Base-by-base conservation (phyloP, 2,329 filamentous ascomycete species). In the Aspergillus japonicus region DNA sequence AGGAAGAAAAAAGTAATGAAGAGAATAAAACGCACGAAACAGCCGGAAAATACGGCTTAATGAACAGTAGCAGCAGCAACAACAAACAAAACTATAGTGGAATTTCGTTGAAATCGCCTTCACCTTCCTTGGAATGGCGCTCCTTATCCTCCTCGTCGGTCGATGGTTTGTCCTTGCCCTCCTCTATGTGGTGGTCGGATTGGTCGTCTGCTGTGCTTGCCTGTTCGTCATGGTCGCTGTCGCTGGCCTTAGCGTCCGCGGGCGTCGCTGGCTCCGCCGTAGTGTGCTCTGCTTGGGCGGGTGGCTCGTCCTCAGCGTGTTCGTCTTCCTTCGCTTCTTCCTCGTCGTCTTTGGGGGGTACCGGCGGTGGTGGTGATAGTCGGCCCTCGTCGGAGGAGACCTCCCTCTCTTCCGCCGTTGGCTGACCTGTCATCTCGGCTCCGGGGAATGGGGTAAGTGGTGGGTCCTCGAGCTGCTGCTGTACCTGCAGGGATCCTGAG, bases 401-500 rank as follows among this genome's bases (percentile, higher is more conserved):
- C 24, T 74, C 72, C 14, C 69, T 54, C 16, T 69, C 60, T 53
- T 70, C 66, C 35, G 69, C 68, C 48, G 64, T 69, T 7, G 69
- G 69, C 29, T 69, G 71, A 19, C 63, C 61, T 55, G 64, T 75
- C 54, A 65, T 69, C 10, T 68, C 64, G 14, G 64, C 69, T 5
- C 72, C 70, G 5, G 73, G 71, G 67, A 74, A 74, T 5, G 73
- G 73, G n/a, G 73, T 75, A 44, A 68, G 44, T 31, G 73, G 72
- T 2, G 69, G 69, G 24, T 73, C 72, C 39, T 61, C 61, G 3
- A 62, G 29, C 12, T 66, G 66, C 65, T 64, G 70, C 50, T 64
- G 69, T 63, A 50, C 66, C 35, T 59, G 64, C 19, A 50, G 59
- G 10, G 64, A 62, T 51, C 69, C 65, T 19, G 66, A 64, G 29